A percentile compares a stretch with the other conserved stretches of the same genome.
phyloP scores from a whole-genome alignment of 306 rosid species.

The Astragalus membranaceus region DNA sequence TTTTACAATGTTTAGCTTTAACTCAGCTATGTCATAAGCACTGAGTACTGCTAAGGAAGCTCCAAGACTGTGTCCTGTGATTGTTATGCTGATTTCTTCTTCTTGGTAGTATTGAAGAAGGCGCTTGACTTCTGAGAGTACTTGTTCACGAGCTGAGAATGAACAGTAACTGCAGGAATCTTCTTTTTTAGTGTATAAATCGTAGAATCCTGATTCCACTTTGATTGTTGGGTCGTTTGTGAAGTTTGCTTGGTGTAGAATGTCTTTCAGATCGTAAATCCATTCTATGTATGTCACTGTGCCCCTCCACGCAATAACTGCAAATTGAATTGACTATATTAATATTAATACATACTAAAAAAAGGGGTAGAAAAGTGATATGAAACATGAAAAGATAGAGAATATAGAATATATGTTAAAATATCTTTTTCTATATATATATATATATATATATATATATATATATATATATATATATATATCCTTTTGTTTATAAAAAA shows the following conservation, averaged over 20 bases:
- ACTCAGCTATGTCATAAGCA: constrained; percentile 62
- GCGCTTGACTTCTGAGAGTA: constrained; percentile 44
- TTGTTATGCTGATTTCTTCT: constrained; percentile 50
- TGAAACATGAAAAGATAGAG: no score
- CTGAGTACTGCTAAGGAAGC: constrained; percentile 46
- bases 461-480: no score
- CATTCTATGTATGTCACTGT: constrained; percentile 71
- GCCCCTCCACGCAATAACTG: constrained; percentile 56
- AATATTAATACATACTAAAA: no score
- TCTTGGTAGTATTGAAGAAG: constrained; percentile 42
- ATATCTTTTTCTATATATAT: no score
- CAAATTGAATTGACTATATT: no score
- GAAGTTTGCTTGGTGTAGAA: constrained; percentile 31
- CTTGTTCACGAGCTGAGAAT: constrained; percentile 62
- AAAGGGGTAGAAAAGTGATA: no score
- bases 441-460: no score
- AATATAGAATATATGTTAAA: no score
- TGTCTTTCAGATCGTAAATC: constrained; percentile 59
- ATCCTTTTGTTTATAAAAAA: no score
- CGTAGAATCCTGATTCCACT: constrained; percentile 58
- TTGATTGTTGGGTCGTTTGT: constrained; percentile 33
- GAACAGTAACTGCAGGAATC: constrained; percentile 37
- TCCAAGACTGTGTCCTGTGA: constrained; percentile 71
- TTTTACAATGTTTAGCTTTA: constrained; percentile 24
- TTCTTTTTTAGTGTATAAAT: constrained; percentile 60